Evolutionary conservation across 192 early-diverging fungal genomes (phyloP).

Genomic region (Coemansia brasiliensis): DNA sequence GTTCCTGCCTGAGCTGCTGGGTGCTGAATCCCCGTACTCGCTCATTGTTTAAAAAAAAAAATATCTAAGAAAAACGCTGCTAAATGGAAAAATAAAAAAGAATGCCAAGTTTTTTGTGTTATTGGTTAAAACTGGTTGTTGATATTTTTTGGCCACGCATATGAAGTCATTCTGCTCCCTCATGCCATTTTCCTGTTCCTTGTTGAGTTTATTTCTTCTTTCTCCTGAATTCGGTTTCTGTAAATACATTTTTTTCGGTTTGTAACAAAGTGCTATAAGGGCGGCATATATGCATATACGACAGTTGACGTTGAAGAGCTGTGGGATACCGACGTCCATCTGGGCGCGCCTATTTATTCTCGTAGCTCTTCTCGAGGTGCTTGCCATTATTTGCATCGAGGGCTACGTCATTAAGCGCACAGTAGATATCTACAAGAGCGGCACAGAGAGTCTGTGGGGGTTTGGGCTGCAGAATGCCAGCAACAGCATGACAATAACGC

Average conservation of each 20-base stretch:
- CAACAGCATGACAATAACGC: conserved; percentile 48
- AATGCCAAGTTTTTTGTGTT: not conserved
- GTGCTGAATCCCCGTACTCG: conserved; percentile 52
- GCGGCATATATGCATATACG: conserved; percentile 1
- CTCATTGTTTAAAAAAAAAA: conserved; percentile 35
- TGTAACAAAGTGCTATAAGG: too few relatives aligned
- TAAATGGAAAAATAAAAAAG: not conserved
- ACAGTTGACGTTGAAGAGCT: conserved; percentile 38
- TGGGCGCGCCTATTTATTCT: conserved; percentile 53
- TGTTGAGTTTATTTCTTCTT: not conserved
- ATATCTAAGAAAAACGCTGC: not conserved
- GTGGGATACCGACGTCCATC: conserved; percentile 50
- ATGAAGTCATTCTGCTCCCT: not conserved
- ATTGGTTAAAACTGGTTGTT: too few relatives aligned
- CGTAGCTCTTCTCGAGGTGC: conserved; percentile 49
- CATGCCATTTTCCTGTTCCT: not conserved
- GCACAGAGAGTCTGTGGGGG: conserved; percentile 53
- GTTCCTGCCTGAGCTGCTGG: conserved; percentile 45
- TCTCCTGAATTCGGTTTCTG: not conserved
- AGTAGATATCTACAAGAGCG: conserved; percentile 51
- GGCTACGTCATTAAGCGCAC: conserved; percentile 56
- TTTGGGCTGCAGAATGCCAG: conserved; percentile 40
- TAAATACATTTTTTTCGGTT: not conserved
- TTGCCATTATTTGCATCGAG: conserved; percentile 53
- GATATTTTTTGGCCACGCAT: not conserved